Percentiles rank a stretch among this genome's conserved stretches.
Conservation (phyloP, 176 grass and related monocot species). For the Carex pumila region DNA sequence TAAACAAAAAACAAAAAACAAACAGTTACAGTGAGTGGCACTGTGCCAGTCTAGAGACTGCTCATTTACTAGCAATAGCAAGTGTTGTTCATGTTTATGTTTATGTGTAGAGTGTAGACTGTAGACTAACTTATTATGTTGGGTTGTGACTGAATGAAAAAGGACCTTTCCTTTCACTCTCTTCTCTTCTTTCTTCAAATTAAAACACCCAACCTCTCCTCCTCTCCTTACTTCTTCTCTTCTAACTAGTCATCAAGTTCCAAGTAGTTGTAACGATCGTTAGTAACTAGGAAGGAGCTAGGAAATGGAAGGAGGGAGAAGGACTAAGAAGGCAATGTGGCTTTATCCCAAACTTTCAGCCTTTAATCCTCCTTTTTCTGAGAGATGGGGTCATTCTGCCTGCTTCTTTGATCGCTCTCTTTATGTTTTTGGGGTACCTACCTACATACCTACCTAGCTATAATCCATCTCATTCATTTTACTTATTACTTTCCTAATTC, state of each 20-base stretch:
- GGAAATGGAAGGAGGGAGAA: conserved; percentile 16
- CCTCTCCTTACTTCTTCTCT: not conserved
- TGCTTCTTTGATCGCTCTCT: conserved; percentile 76
- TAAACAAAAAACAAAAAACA: too few species aligned
- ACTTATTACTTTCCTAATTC: too few species aligned
- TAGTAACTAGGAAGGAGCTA: not conserved
- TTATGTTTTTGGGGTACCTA: conserved; percentile 83
- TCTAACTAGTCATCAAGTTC: not conserved
- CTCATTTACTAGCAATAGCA: too few species aligned
- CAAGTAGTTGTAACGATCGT: not conserved
- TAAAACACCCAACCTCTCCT: conserved; percentile 5
- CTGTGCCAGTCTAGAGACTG: too few species aligned
- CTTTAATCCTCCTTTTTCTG: conserved; percentile 56
- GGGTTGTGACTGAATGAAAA: too few species aligned
- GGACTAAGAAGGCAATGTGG: conserved; percentile 91
- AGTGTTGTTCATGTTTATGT: too few species aligned
- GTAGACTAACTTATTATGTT: too few species aligned
- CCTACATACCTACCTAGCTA: not conserved
- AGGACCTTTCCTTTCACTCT: not conserved
- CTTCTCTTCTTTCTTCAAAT: conserved; percentile 29
- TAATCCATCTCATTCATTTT: too few species aligned
- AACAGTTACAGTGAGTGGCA: too few species aligned
- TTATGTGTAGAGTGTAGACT: too few species aligned
- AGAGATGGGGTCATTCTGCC: conserved; percentile 96
- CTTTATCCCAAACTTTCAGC: conserved; percentile 81